phyloP scores from a whole-genome alignment of 345 rosid species.

The Lumnitzera racemosa region DNA sequence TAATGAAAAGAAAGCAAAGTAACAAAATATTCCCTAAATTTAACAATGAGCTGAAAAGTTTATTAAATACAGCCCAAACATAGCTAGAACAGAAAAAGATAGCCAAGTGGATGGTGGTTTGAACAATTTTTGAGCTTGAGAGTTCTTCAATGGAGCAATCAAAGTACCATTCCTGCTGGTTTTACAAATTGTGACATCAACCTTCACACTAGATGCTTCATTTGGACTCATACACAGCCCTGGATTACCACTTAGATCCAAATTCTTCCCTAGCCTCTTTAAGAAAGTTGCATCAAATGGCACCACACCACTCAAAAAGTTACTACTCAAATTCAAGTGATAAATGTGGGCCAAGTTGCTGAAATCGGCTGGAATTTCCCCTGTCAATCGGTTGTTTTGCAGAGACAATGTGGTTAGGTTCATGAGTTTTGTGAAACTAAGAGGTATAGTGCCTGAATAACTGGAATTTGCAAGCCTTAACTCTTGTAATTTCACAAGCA shows the following conservation, averaged over 20 bases:
- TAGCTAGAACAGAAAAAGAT: constrained; percentile 20
- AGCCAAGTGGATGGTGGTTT: constrained; percentile 9
- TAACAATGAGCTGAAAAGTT: constrained; percentile 19
- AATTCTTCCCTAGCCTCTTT: constrained; percentile 56
- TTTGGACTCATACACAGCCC: constrained; percentile 68
- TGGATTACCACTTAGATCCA: constrained; percentile 78
- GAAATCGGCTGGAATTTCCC: constrained; percentile 56
- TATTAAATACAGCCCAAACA: constrained; percentile 21
- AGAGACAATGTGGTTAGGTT: constrained; percentile 77
- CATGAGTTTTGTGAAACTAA: constrained; percentile 37
- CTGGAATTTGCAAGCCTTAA: constrained; percentile 74
- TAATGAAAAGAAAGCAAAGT: neutral
- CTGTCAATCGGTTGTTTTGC: constrained; percentile 64
- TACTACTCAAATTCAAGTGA: constrained; percentile 75
- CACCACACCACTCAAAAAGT: constrained; percentile 54
- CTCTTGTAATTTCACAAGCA: constrained; percentile 57
- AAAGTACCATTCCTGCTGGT: constrained; percentile 34
- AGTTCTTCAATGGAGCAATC: constrained; percentile 30
- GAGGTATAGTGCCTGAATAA: constrained; percentile 59
- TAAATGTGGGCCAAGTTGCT: constrained; percentile 45
- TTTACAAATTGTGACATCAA: constrained; percentile 55
- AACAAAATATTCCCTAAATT: neutral
- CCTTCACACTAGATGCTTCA: constrained; percentile 47
- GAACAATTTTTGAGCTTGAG: constrained; percentile 28
- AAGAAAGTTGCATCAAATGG: constrained; percentile 66